Base-by-base conservation (phyloP, 106 monocot species). In the Phalaenopsis equestris region DNA sequence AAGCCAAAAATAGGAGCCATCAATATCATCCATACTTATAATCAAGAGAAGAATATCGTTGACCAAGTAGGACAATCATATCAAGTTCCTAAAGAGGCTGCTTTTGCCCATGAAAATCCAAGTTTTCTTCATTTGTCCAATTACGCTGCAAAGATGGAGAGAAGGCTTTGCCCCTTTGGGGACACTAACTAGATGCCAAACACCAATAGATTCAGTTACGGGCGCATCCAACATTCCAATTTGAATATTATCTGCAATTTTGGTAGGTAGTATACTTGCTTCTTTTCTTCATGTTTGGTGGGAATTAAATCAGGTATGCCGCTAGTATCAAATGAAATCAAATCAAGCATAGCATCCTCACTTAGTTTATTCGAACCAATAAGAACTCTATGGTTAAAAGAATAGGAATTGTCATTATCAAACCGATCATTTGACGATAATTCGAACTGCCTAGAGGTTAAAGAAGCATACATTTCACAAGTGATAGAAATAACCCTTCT, bases 31-130 rank as follows among this genome's bases (percentile, higher is more conserved):
- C 56, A 86, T 70, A 85, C 94, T 94, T 58, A 75, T 98, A 94
- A 56, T 94, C 92, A 84, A 98, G 92, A 9, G 94, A 88, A 43
- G 89, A 77, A 79, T 90, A 85, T 78, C 94, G 94, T 76, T 98
- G 97, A 24, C 94, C 94, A 78, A 98, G 78, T 2, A 94, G 83
- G 21, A 82, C 77, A 55, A 98, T 76, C 23, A 90, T 90, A 88
- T 89, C 89, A 82, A 98, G 82, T 58, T 89, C 89, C 73, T 89
- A 82, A 87, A 97, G 88, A 80, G 92, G 86, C 61, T 82, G 87
- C 78, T 84, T 85, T 81, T 89, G 84, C 48, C 67, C 84, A 80
- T 81, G 73, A 23, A 75, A 17, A 65, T 55, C 70, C 38, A 70
- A 70, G 70, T 12, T 77, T 73, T 92, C 92, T 37, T 85, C 92